A percentile compares a stretch with the other conserved stretches of the same genome.
Conservation (phyloP, 2,329 filamentous ascomycete species). For the Aspergillus sp. region DNA sequence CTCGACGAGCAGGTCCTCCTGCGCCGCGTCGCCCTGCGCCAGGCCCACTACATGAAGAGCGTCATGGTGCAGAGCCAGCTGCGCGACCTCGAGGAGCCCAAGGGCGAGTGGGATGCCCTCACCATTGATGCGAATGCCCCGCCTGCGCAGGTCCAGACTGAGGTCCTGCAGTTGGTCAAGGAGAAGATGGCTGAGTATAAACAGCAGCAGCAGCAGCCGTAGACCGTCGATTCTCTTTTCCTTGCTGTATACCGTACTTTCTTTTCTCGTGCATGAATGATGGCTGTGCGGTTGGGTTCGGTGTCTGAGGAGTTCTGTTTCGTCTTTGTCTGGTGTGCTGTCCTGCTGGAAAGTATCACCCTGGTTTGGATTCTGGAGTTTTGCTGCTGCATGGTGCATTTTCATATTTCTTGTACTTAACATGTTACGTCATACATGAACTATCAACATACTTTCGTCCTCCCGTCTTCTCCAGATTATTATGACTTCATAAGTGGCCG, state of each 20-base stretch:
- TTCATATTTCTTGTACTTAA: no score
- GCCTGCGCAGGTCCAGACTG: conserved; percentile 58
- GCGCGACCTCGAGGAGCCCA: conserved; percentile 79
- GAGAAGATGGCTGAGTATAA: conserved; percentile 52
- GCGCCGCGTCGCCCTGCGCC: conserved; percentile 68
- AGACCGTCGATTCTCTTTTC: conserved; percentile 2
- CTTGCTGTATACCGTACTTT: background rate
- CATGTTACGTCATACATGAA: no score
- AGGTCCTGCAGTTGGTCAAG: conserved; percentile 59
- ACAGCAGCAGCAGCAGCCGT: conserved; percentile 14
- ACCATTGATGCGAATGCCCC: conserved; percentile 61
- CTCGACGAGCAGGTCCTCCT: conserved; percentile 74
- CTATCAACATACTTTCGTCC: no score
- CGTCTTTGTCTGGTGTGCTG: no score
- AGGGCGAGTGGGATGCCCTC: conserved; percentile 70
- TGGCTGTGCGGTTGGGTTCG: background rate
- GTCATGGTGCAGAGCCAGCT: conserved; percentile 95
- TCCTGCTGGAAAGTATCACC: background rate
- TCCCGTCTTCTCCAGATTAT: no score
- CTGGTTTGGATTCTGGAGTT: background rate
- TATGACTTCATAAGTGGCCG: no score
- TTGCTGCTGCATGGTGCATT: no score
- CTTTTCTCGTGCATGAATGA: conserved; percentile 4
- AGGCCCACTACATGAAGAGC: conserved; percentile 93
- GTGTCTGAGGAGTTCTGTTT: conserved; percentile 5